Conservation (phyloP, 805 yeast species). For the Kodamaea fukazawae region DNA sequence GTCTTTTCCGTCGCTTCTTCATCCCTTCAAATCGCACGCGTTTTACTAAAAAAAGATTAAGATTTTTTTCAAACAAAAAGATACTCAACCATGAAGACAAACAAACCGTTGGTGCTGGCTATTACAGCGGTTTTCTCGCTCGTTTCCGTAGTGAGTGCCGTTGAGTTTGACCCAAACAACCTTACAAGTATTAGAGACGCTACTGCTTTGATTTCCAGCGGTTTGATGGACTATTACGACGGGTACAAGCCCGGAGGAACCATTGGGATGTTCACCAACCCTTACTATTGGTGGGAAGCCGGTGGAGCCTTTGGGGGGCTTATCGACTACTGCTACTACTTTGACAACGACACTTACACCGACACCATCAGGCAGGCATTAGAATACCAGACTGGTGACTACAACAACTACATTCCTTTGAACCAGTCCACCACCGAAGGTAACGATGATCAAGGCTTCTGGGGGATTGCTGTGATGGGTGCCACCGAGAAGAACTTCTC, state of each 20-base stretch:
- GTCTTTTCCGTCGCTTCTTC: neutral
- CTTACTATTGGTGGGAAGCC: slow-evolving; percentile 99
- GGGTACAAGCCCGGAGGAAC: slow-evolving; percentile 70
- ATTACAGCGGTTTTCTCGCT: slow-evolving; percentile 8
- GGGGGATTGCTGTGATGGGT: slow-evolving; percentile 91
- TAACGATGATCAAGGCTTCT: slow-evolving; percentile 95
- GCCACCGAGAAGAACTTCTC: slow-evolving; percentile 89
- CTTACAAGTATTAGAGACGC: slow-evolving; percentile 51
- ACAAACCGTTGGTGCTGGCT: slow-evolving; percentile 1
- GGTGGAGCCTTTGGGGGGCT: slow-evolving; percentile 93
- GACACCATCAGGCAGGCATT: slow-evolving; percentile 59
- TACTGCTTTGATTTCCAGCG: slow-evolving; percentile 59
- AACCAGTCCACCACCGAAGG: slow-evolving; percentile 93
- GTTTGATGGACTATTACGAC: slow-evolving; percentile 79
- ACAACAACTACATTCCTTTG: slow-evolving; percentile 77
- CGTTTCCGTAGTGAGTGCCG: slow-evolving; percentile 10
- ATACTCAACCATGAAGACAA: slow-evolving; percentile 2
- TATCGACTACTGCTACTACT: slow-evolving; percentile 71
- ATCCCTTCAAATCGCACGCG: slow-evolving; percentile 1
- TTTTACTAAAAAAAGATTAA: slow-evolving; percentile 7
- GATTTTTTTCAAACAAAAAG: slow-evolving; percentile 1
- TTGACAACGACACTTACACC: slow-evolving; percentile 68
- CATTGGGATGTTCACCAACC: slow-evolving; percentile 81
- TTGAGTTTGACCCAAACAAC: slow-evolving; percentile 38
- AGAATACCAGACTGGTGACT: slow-evolving; percentile 61